These are phyloP conservation scores for Lecanoromycetidae sp. DNA, from an alignment of 2,329 filamentous ascomycete species.

Conservation along the genomic window DNA sequence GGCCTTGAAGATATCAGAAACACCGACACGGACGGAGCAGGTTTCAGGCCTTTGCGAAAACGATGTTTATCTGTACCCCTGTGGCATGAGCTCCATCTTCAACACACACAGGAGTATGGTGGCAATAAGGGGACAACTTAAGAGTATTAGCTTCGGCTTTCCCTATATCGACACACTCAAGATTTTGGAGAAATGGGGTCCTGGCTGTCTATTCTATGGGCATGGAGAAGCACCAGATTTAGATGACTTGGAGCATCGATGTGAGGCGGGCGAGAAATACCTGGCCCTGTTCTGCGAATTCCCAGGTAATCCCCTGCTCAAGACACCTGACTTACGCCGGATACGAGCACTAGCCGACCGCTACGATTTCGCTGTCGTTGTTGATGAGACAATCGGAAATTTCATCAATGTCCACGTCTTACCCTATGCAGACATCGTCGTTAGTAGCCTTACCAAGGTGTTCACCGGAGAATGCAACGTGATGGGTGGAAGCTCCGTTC, in stretches of 20 bases:
- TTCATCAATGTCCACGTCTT: constrained; percentile 93
- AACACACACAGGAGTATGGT: constrained; percentile 68
- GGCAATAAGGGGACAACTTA: constrained; percentile 48
- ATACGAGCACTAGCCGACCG: constrained; percentile 67
- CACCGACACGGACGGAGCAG: constrained; percentile 29
- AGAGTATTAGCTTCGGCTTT: constrained; percentile 90
- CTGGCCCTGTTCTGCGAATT: constrained; percentile 89
- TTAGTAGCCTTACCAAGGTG: constrained; percentile 90
- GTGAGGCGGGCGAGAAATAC: constrained; percentile 62
- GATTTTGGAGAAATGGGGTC: constrained; percentile 85
- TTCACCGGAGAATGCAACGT: constrained; percentile 98
- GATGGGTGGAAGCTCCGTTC: constrained; percentile 70
- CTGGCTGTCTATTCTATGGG: constrained; percentile 80
- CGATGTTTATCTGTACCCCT: constrained; percentile 80
- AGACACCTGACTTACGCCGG: constrained; percentile 70
- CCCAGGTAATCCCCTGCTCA: constrained; percentile 79
- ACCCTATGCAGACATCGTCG: constrained; percentile 77
- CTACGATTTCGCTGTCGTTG: constrained; percentile 78
- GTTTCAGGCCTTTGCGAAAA: constrained; percentile 61
- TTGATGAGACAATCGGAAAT: constrained; percentile 94
- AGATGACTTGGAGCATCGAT: constrained; percentile 64
- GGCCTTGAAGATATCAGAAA: constrained; percentile 41
- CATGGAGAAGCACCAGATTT: constrained; percentile 64
- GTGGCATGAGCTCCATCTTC: constrained; percentile 93
- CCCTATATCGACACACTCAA: constrained; percentile 96